These are phyloP conservation scores for Lithospermum erythrorhizon DNA, from an alignment of 257 asterid species.

Conservation along the genomic window DNA sequence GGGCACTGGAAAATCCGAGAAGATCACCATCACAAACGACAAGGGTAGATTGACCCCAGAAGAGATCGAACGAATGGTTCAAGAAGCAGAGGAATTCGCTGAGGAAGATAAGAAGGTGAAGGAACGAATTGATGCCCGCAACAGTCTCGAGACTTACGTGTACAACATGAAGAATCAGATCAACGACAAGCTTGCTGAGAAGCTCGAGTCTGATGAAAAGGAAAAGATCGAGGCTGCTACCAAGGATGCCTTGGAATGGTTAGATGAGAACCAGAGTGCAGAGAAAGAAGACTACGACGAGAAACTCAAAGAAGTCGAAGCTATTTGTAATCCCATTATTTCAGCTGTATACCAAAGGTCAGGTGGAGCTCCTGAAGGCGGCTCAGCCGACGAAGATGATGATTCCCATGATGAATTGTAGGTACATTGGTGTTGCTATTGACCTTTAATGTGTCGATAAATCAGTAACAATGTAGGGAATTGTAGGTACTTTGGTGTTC, in stretches of 20 bases:
- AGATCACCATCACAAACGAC: constrained; percentile 92
- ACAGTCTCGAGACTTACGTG: constrained; percentile 72
- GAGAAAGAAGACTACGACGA: constrained; percentile 91
- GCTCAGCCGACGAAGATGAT: constrained; percentile 35
- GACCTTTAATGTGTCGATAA: constrained; percentile 9
- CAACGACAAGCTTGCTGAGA: constrained; percentile 86
- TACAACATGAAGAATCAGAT: constrained; percentile 97
- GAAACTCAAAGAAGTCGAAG: constrained; percentile 93
- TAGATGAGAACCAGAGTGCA: constrained; percentile 76
- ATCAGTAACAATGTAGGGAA: neutral
- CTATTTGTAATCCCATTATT: constrained; percentile 80
- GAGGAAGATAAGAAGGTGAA: constrained; percentile 96
- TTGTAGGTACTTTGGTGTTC: constrained; percentile 3
- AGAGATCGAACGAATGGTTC: constrained; percentile 89
- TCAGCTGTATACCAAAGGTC: constrained; percentile 89
- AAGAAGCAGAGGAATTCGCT: constrained; percentile 84
- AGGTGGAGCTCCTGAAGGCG: constrained; percentile 70
- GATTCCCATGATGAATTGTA: constrained; percentile 62
- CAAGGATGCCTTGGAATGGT: constrained; percentile 88
- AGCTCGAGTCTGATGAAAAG: constrained; percentile 77
- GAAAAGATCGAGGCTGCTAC: constrained; percentile 90
- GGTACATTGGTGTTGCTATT: neutral
- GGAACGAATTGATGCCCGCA: constrained; percentile 72
- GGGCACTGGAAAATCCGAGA: constrained; percentile 79
- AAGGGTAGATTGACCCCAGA: constrained; percentile 94